Conservation (phyloP, 139 green algal genomes). For the Mychonastes homosphaera region DNA sequence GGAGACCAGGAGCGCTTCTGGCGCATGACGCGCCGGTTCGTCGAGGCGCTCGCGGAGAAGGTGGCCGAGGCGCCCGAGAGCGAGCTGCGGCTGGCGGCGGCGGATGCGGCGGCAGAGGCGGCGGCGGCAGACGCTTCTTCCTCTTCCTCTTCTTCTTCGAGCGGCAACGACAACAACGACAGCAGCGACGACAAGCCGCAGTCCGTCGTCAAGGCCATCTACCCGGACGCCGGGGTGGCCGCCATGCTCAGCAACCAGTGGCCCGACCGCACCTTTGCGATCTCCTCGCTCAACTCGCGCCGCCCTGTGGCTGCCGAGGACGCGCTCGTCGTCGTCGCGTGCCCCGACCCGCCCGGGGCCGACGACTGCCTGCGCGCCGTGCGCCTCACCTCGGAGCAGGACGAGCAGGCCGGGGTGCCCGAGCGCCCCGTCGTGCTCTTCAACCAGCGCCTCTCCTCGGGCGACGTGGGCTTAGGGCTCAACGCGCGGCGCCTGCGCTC, state of each 20-base stretch:
- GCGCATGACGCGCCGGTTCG: constrained; percentile 41
- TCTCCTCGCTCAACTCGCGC: constrained; percentile 65
- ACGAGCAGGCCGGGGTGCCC: constrained; percentile 24
- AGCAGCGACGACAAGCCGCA: not conserved
- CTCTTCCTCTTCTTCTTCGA: not conserved
- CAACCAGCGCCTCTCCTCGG: constrained; percentile 79
- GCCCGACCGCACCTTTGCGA: constrained; percentile 42
- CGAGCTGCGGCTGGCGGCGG: not conserved
- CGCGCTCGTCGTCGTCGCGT: constrained; percentile 73
- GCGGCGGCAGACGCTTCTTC: too few species aligned
- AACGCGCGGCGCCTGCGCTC: constrained; percentile 73
- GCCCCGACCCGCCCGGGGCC: constrained; percentile 59
- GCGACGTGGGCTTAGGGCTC: constrained; percentile 88
- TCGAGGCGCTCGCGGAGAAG: constrained; percentile 25
- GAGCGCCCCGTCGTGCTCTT: constrained; percentile 68
- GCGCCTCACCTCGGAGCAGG: constrained; percentile 20
- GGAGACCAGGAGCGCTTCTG: constrained; percentile 55
- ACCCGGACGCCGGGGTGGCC: constrained; percentile 81
- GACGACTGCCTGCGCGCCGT: constrained; percentile 34
- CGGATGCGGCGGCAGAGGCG: not conserved
- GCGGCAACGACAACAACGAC: not conserved
- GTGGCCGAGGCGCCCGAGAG: not conserved
- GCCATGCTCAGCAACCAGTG: constrained; percentile 86
- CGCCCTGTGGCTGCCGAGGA: constrained; percentile 40
- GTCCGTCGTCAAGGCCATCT: constrained; percentile 33